These are phyloP conservation scores for Yarrowia sp. DNA, from an alignment of 805 yeast genomes.

Conservation along the genomic window DNA sequence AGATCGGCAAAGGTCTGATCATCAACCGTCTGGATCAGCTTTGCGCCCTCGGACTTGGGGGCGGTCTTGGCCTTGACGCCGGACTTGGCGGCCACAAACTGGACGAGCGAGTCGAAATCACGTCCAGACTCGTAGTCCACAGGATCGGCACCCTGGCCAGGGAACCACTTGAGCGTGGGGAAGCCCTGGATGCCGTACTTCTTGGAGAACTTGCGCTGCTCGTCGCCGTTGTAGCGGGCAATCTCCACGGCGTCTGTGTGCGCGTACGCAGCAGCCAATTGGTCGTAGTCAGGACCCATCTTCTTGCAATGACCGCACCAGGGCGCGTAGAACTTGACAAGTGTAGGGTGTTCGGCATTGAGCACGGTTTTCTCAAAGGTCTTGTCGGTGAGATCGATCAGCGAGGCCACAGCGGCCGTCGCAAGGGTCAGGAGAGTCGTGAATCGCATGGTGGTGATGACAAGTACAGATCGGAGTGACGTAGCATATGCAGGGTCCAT, in stretches of 20 bases:
- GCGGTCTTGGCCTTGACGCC: conserved; percentile 37
- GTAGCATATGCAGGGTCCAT: neutral
- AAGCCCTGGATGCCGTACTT: conserved; percentile 57
- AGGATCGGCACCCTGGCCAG: conserved; percentile 50
- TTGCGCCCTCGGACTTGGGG: conserved; percentile 22
- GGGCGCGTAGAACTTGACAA: conserved; percentile 68
- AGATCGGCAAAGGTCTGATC: conserved; percentile 47
- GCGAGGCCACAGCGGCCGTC: conserved; percentile 28
- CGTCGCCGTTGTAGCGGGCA: conserved; percentile 60
- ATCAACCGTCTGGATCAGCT: conserved; percentile 30
- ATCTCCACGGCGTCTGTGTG: conserved; percentile 49
- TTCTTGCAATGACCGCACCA: conserved; percentile 97
- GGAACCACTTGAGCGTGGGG: conserved; percentile 62
- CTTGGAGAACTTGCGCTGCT: conserved; percentile 50
- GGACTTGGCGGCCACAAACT: conserved; percentile 46
- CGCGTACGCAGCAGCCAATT: conserved; percentile 64
- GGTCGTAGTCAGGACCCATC: conserved; percentile 81
- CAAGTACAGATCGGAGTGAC: neutral
- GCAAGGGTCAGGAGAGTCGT: neutral
- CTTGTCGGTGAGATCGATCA: conserved; percentile 44
- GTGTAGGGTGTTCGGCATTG: conserved; percentile 60
- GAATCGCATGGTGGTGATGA: neutral
- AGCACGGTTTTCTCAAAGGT: conserved; percentile 61
- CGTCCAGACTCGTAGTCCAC: conserved; percentile 56
- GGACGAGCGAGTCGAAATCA: conserved; percentile 49